Evolutionary conservation across 179 eudicot species (phyloP).

Genomic region (Actinidia arguta): DNA sequence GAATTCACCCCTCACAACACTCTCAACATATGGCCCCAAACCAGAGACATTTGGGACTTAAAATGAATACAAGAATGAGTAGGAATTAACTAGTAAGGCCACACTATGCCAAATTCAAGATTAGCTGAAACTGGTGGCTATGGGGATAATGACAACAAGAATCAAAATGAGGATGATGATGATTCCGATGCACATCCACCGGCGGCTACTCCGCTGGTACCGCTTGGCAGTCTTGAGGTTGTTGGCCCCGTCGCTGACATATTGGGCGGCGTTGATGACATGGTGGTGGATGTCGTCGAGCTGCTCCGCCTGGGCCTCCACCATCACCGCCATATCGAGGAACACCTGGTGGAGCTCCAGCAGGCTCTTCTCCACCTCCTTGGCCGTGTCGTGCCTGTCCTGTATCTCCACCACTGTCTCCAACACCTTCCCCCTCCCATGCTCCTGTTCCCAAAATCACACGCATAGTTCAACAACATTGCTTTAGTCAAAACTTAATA

Average conservation of each 20-base stretch:
- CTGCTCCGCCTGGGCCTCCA: constrained; percentile 91
- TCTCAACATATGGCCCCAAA: no score
- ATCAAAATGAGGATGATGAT: constrained; percentile 63
- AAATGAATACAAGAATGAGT: neutral
- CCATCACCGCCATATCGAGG: constrained; percentile 98
- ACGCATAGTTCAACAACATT: no score
- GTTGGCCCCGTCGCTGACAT: constrained; percentile 67
- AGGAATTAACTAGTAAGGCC: neutral
- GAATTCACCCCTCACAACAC: no score
- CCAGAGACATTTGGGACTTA: no score
- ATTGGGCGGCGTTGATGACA: constrained; percentile 73
- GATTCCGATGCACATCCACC: constrained; percentile 78
- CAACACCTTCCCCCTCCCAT: constrained; percentile 89
- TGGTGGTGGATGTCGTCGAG: constrained; percentile 95
- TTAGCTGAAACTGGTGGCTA: constrained; percentile 57
- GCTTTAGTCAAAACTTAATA: no score
- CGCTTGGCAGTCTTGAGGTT: constrained; percentile 73
- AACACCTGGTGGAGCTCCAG: constrained; percentile 95
- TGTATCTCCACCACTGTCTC: constrained; percentile 96
- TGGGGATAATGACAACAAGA: constrained; percentile 64
- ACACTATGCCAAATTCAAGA: no score
- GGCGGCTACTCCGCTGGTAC: constrained; percentile 76
- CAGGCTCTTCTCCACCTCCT: constrained; percentile 82
- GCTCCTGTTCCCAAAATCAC: constrained; percentile 46
- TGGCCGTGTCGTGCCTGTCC: constrained; percentile 82